Base-by-base conservation (phyloP, 192 early-diverging fungal genomes). In the Gonapodya sp. region DNA sequence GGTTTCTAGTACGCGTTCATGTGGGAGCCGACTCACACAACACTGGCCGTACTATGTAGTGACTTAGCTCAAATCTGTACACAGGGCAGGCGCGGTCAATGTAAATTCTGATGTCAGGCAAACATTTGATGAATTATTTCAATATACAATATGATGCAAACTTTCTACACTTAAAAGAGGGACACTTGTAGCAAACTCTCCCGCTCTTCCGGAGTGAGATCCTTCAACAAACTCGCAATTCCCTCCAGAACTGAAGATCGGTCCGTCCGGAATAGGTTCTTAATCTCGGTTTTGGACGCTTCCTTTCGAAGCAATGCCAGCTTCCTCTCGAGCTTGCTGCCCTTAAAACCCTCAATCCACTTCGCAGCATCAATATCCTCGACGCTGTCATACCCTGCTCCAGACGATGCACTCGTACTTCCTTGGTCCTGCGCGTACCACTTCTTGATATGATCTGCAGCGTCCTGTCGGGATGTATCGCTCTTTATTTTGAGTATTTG, bases 351-450 rank as follows among this genome's bases (percentile, higher is more conserved):
- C 31, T 77, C 75, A 8, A 77, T 18, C 75, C 75, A 77, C 8
- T 18, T 32, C 75, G 34, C 75, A 34, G 75, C 75, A 34, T 77
- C 75, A 18, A 34, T 77, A 33, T 77, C 75, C 30, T 18, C 75
- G 18, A 31, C 75, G 8, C 34, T 33, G 30, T 14, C 2, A 34
- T 77, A 77, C 30, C 75, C 75, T 2, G 75, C 16, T 16, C 75
- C 75, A 2, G 18, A 18, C 8, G 34, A 18, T 16, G 64, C 30
- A 34, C 34, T 18, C 8, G 34, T 33, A 33, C 73, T 78, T 78
- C 86, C 79, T 24, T 80, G 82, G 85, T 93, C 92, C 77, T 86
- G 84, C 31, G 86, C 35, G 81, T 92, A 95, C 96, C 96, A 97
- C 2, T 82, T 80, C 36, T 84, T 77, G 24, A 96, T 78, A 0